Base-by-base conservation (phyloP, 2,329 filamentous ascomycete species). In the Pleomassaria siparia region DNA sequence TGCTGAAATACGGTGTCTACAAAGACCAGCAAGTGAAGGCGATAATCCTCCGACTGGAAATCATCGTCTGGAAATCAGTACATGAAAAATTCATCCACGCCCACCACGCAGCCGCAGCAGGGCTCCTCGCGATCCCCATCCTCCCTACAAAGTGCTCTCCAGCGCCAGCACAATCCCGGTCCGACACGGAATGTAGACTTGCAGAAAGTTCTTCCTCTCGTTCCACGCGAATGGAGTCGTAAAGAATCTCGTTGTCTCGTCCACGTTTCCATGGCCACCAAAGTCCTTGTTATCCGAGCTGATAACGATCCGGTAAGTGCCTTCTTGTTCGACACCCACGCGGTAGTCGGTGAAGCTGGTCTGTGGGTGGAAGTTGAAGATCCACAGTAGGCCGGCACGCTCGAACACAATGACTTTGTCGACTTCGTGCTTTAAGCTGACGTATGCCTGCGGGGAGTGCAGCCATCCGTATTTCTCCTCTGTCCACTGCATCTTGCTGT, bases 381-480 rank as follows among this genome's bases (percentile, higher is more conserved):
- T 81, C 78, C 91, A 99, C 10, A 99, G 78, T 49, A 96, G 75
- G 0, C 91, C 91, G 1, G 85, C 94, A 25, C 94, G 84, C 76
- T 99, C 94, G 69, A 96, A 99, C 3, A 96, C 91, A 55, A 99
- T 84, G 35, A 97, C 86, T 76, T 97, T 99, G 75, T 99, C 94
- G 16, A 73, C 78, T 66, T 97, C 91, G 68, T 99, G 85, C 81
- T 97, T 99, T 59, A 97, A 79, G 52, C 88, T 94, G 64, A 99
- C 86, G 69, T 94, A 95, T 0, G 91, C 94, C 73, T 97, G 92
- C 0, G 86, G 76, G 1, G 87, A 77, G 66, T 89, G 85, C 29
- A 99, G 79, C 94, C 94, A 99, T 56, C 91, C 91, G 66, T 92
- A 95, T 71, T 90, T 91, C 51, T 83, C 83, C 72, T 99, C 94